Evolutionary conservation across 805 yeast species (phyloP), one percentile per base, ranked within the genome.

Genomic region (Millerago galiae): DNA sequence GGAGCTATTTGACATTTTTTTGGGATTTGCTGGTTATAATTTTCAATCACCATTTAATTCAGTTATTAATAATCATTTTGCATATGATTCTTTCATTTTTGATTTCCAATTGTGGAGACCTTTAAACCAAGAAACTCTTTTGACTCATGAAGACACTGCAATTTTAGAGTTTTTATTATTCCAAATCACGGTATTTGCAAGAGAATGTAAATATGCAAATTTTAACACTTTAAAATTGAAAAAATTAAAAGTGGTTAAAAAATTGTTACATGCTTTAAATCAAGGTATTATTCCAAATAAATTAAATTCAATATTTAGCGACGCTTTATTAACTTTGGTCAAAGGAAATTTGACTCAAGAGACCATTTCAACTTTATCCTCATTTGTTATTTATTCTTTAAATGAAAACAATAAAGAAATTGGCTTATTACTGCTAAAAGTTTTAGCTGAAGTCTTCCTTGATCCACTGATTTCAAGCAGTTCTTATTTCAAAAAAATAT

Each of bases 101-200:
- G 89, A 86, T 47, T 70, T 83, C 47, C 83, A 78, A 42, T 63
- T 77, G 16, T 81, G 86, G 77, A 67, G 67, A 42, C 62, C 61
- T 18, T 21, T 35, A 2, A 15, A 24, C 4, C 16, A 30, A 16
- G 50, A 45, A 4, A 3, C 10, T 5, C 47, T 50, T n/a, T 45
- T 49, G 1, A 41, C 40, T 12, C 48, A 49, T 2, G 55, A 57
- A 1, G 60, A 57, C 15, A 51, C 62, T 3, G 79, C 75, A 32
- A 67, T 79, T 0, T 63, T 79, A 40, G 65, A 75, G 37, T 73
- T 71, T 41, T 59, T 83, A 5, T 58, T 82, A 4, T 72, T 72
- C 46, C 91, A 83, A 48, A 66, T 83, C 37, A 70, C 74, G 2
- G 74, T 72, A 0, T 68, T 86, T 42, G 61, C 77, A 4, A 69